These are phyloP conservation scores for Daphne laureola DNA, from an alignment of 441 rosid species.

Conservation along the genomic window DNA sequence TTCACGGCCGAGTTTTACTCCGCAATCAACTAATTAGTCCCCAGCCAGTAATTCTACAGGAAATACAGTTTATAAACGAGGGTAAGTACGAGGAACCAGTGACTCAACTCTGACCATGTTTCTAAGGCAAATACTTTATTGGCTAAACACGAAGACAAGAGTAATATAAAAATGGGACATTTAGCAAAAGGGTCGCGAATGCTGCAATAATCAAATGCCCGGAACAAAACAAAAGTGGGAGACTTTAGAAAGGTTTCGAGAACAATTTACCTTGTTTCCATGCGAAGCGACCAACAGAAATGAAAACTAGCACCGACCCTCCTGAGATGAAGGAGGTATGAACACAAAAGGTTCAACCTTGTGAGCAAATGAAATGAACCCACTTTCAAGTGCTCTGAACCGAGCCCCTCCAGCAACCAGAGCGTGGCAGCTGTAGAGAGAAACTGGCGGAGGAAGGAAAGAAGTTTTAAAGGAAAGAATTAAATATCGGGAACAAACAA, in stretches of 20 bases:
- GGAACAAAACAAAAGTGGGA: slow-evolving; percentile 22
- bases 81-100: slow-evolving; percentile 38
- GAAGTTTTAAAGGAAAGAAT: slow-evolving; percentile 3
- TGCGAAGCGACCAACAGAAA: slow-evolving; percentile 44
- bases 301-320: slow-evolving; percentile 44
- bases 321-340: slow-evolving; percentile 27
- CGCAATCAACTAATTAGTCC: slow-evolving; percentile 3
- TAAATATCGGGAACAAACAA: slow-evolving; percentile 16
- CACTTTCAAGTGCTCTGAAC: slow-evolving; percentile 24
- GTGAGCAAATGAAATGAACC: slow-evolving; percentile 19
- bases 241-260: slow-evolving; percentile 19
- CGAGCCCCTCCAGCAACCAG: slow-evolving; percentile 17
- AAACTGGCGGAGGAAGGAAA: slow-evolving; percentile 50
- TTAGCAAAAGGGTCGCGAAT: slow-evolving; percentile 15
- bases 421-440: slow-evolving; percentile 16
- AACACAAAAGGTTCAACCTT: slow-evolving; percentile 20
- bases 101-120: slow-evolving; percentile 20
- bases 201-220: slow-evolving; percentile 22
- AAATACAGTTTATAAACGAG: slow-evolving; percentile 19
- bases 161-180: slow-evolving; percentile 12
- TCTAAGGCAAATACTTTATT: not conserved
- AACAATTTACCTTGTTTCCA: slow-evolving; percentile 45
- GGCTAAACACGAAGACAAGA: slow-evolving; percentile 11
- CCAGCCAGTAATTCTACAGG: slow-evolving; percentile 10
- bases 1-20: slow-evolving; percentile 46